Evolutionary conservation across 768 basidiomycete genomes (phyloP).

Genomic region (Hygrophorus russula): DNA sequence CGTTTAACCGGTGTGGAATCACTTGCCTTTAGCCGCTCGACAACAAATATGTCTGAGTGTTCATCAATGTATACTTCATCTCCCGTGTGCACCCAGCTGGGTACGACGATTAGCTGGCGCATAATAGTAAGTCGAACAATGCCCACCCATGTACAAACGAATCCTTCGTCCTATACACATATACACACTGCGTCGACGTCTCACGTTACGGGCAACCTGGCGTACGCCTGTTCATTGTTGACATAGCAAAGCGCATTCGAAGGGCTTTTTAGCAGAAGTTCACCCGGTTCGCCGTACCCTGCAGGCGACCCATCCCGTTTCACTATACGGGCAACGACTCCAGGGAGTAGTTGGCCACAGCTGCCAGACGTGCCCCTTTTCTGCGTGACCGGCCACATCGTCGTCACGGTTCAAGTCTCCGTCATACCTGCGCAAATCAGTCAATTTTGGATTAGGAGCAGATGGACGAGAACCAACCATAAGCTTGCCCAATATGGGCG

Average conservation of each 20-base stretch:
- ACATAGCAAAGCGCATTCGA: no score
- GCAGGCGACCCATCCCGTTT: conserved; percentile 47
- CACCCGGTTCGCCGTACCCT: conserved; percentile 44
- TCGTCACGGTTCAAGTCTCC: conserved; percentile 43
- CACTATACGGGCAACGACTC: conserved; percentile 40
- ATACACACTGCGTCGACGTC: no score
- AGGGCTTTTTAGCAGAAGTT: conserved; percentile 45
- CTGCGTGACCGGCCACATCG: conserved; percentile 34
- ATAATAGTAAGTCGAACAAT: conserved; percentile 4
- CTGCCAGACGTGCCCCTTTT: conserved; percentile 45
- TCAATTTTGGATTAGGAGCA: neutral
- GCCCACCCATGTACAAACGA: conserved; percentile 58
- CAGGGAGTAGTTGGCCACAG: conserved; percentile 46
- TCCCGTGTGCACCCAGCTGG: conserved; percentile 33
- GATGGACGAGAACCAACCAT: conserved; percentile 24
- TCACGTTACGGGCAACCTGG: no score
- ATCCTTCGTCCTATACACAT: conserved; percentile 53
- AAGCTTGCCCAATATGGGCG: conserved; percentile 46
- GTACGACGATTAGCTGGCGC: neutral
- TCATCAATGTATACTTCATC: conserved; percentile 38
- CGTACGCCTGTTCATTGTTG: no score
- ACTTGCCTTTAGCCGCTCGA: conserved; percentile 38
- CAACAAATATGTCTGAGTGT: conserved; percentile 33
- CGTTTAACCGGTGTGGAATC: conserved; percentile 1
- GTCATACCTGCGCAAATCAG: conserved; percentile 41